Percentiles rank a stretch among this genome's conserved stretches.
Evolutionary conservation across 192 early-diverging fungal species (phyloP).

Genomic region (Podila epicladia): DNA sequence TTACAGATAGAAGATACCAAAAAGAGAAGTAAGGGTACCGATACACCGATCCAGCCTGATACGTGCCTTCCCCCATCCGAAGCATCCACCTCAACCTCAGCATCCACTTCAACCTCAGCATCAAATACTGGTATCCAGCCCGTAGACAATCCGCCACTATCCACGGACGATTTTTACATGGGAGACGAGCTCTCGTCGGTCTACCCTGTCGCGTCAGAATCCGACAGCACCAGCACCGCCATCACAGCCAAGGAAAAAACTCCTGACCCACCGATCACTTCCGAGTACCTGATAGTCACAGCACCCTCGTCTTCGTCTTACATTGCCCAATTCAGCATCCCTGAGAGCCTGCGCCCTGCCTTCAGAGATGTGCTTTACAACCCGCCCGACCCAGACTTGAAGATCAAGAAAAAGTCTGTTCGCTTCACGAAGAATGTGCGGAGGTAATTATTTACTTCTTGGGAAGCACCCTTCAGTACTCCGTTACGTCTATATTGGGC

Average conservation of each 20-base stretch:
- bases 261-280: background rate
- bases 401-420: slow-evolving; percentile 38
- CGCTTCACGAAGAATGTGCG: slow-evolving; percentile 20
- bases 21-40: no score
- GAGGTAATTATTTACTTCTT: slow-evolving; percentile 29
- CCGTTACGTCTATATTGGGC: no score
- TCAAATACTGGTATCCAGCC: no score
- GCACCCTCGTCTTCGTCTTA: background rate
- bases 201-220: background rate
- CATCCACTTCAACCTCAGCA: no score
- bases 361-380: slow-evolving; percentile 12
- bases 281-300: background rate
- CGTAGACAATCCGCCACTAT: no score
- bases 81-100: no score
- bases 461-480: no score
- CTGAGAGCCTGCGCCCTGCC: slow-evolving; percentile 5
- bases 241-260: background rate
- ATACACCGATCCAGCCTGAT: no score
- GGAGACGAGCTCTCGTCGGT: no score
- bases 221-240: background rate
- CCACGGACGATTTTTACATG: no score
- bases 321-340: slow-evolving; percentile 20
- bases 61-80: no score
- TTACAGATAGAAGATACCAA: no score
- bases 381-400: slow-evolving; percentile 15